A percentile compares a stretch with the other conserved stretches of the same genome.
Evolutionary conservation across 345 rosid genomes (phyloP).

Genomic region (Gossypioides kirkii): DNA sequence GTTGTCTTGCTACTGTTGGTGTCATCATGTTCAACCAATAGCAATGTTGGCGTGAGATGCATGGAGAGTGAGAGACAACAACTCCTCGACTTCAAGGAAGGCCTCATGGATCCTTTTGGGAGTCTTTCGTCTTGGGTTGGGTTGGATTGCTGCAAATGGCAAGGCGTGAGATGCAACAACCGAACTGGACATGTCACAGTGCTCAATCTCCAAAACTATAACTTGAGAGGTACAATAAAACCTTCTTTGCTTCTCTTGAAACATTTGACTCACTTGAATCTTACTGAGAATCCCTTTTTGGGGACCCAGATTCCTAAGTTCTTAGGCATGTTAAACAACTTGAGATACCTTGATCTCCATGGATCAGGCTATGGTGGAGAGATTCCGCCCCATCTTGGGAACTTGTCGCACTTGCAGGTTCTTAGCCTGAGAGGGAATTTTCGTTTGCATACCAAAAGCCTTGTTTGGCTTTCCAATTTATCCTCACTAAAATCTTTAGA

Average conservation of each 20-base stretch:
- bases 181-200: no score
- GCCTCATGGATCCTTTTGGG: no score
- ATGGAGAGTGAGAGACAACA: no score
- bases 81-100: no score
- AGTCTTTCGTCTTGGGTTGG: no score
- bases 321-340: background rate
- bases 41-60: background rate
- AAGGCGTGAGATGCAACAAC: no score
- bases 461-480: background rate
- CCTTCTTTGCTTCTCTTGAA: background rate
- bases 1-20: background rate
- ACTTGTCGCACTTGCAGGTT: background rate
- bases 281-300: background rate
- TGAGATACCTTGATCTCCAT: background rate
- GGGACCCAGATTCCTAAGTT: background rate
- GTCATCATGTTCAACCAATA: background rate
- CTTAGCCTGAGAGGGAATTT: background rate
- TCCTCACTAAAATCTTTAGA: background rate
- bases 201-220: no score
- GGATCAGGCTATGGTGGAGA: background rate
- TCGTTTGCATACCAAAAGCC: background rate
- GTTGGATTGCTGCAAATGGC: background rate
- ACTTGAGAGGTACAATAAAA: background rate
- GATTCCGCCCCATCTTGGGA: slow-evolving; percentile 1
- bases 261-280: background rate